These are phyloP conservation scores for Mucor piriformis DNA, from an alignment of 371 early-diverging fungal genomes.

Conservation along the genomic window DNA sequence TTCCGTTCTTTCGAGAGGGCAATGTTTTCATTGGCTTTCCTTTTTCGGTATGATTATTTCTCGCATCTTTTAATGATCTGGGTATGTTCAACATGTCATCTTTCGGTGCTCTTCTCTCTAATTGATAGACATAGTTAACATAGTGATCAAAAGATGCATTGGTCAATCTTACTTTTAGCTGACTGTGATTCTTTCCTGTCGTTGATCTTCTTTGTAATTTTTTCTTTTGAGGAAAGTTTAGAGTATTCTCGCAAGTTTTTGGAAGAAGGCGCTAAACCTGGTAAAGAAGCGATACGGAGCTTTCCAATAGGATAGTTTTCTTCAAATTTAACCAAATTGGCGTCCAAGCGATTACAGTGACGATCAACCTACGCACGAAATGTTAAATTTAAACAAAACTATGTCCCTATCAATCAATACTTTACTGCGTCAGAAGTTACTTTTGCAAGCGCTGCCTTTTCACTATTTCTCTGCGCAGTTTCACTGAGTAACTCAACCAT, in stretches of 20 bases:
- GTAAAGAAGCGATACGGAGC: conserved; percentile 40
- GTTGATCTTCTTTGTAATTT: conserved; percentile 14
- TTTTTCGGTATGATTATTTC: conserved; percentile 11
- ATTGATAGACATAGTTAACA: too few relatives aligned
- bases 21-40: conserved; percentile 21
- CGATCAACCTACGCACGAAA: conserved; percentile 37
- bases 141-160: too few relatives aligned
- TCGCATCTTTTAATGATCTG: conserved; percentile 20
- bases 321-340: conserved; percentile 52
- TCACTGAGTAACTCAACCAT: conserved; percentile 66
- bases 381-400: neutral
- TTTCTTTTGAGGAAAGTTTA: conserved; percentile 24
- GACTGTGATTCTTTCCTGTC: conserved; percentile 18
- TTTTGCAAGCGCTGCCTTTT: conserved; percentile 89
- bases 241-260: conserved; percentile 33
- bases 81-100: conserved; percentile 13
- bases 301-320: conserved; percentile 40
- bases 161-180: conserved; percentile 19
- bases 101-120: conserved; percentile 22
- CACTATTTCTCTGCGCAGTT: conserved; percentile 86
- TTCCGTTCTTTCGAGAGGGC: conserved; percentile 23
- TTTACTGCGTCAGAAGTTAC: conserved; percentile 83
- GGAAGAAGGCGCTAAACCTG: conserved; percentile 44
- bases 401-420: too few relatives aligned
- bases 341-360: conserved; percentile 52